These are phyloP conservation scores for Botrytis hyacinthi DNA, from an alignment of 2,329 filamentous ascomycete genomes.

Conservation along the genomic window DNA sequence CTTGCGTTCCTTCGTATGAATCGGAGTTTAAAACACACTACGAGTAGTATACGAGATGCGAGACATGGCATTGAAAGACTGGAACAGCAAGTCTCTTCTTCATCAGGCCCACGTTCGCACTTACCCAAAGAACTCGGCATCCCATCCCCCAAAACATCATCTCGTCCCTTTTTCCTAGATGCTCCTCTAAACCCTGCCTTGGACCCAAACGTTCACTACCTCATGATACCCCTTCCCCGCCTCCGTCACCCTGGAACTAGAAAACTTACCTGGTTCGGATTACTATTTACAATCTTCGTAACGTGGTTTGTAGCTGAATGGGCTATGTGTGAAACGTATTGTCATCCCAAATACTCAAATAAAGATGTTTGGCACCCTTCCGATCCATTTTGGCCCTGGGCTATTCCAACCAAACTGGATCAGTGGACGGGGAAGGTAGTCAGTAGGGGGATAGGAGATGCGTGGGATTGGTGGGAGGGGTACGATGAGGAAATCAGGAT, in stretches of 20 bases:
- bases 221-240: slow-evolving; percentile 31
- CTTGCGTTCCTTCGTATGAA: slow-evolving; percentile 51
- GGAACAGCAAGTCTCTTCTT: slow-evolving; percentile 48
- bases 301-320: slow-evolving; percentile 58
- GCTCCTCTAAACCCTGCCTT: neutral
- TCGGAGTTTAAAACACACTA: slow-evolving; percentile 50
- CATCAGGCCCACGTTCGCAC: slow-evolving; percentile 32
- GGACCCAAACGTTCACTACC: slow-evolving; percentile 21
- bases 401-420: slow-evolving; percentile 61
- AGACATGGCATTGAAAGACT: slow-evolving; percentile 59
- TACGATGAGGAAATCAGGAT: slow-evolving; percentile 2
- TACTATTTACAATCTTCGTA: slow-evolving; percentile 41
- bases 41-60: slow-evolving; percentile 53
- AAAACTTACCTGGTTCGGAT: slow-evolving; percentile 34
- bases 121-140: slow-evolving; percentile 7
- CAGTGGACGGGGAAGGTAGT: slow-evolving; percentile 48
- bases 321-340: slow-evolving; percentile 53
- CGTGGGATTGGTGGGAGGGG: slow-evolving; percentile 16
- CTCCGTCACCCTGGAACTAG: slow-evolving; percentile 25
- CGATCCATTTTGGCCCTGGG: slow-evolving; percentile 59
- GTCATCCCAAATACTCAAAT: slow-evolving; percentile 51
- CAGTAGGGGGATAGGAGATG: slow-evolving; percentile 16
- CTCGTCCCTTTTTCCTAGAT: slow-evolving; percentile 11
- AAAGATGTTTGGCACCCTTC: slow-evolving; percentile 50
- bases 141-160: neutral